A percentile compares a stretch with the other conserved stretches of the same genome.
Conservation (phyloP, 345 rosid genomes). For the Eucalyptus polybractea region DNA sequence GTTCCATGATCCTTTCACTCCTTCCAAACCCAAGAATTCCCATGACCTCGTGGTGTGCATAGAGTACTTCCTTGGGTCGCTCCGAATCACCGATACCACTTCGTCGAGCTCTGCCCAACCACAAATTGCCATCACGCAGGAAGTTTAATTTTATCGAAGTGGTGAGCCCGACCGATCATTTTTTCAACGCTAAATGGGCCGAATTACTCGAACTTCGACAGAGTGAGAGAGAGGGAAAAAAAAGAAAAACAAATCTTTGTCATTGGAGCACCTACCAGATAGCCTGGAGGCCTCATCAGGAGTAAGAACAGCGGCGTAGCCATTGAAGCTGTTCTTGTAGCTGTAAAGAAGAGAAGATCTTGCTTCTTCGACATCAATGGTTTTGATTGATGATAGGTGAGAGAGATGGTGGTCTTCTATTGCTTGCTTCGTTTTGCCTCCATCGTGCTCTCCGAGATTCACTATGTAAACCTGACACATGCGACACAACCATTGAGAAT, state of each 20-base stretch:
- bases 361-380: conserved; percentile 42
- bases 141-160: too few relatives aligned
- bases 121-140: too few relatives aligned
- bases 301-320: conserved; percentile 61
- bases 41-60: too few relatives aligned
- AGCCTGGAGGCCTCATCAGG: conserved; percentile 57
- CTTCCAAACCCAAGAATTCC: too few relatives aligned
- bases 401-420: conserved; percentile 59
- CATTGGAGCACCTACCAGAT: conserved; percentile 11
- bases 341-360: conserved; percentile 67
- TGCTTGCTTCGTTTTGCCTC: conserved; percentile 35
- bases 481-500: neutral
- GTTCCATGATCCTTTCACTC: too few relatives aligned
- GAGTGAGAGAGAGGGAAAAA: neutral
- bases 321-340: conserved; percentile 85
- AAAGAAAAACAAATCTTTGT: neutral
- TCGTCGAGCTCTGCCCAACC: too few relatives aligned
- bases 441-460: conserved; percentile 46
- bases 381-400: conserved; percentile 46
- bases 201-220: neutral
- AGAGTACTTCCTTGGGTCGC: too few relatives aligned
- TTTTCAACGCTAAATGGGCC: too few relatives aligned
- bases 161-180: too few relatives aligned
- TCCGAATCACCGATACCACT: too few relatives aligned
- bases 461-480: conserved; percentile 52